Evolutionary conservation across 1,284 basidiomycete species (phyloP), one percentile per base, ranked within the genome.

Genomic region (Apiotrichum laibachii): DNA sequence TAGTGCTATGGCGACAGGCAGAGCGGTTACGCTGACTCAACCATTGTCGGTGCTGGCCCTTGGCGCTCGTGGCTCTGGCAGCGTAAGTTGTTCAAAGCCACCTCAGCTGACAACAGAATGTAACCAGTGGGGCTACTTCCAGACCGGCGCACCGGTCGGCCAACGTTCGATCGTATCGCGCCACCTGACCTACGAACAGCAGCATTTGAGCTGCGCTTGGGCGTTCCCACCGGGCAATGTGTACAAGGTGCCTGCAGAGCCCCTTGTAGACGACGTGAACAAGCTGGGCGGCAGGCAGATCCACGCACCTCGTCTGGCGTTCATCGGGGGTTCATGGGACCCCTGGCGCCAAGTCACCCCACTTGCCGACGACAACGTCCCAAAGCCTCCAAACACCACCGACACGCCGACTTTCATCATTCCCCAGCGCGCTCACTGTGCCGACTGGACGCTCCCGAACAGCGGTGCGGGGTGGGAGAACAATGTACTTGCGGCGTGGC

Each of bases 1-100:
- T 53, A 91, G 85, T 97, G 93, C 76, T 96, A 95, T 69, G 90
- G 90, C 15, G 80, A 95, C 65, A 87, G 87, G 64, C 68, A 79
- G 1, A 80, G 84, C 65, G 94, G 85, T 31, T 77, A 82, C 82
- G 62, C 80, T 82, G 15, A 84, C 82, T 90, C 12, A 80, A 85
- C 60, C 83, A 89, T 71, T 82, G 7, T 4, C 4, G 26, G 26
- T 31, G 26, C 26, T 7, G 26, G 26, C 7, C 26, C 81, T 0
- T 94, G 90, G 90, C 82, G 92, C 47, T 80, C 88, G 8, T 98
- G 94, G 94, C 72, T 82, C 1, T 97, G 92, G 83, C 92, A 95
- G 77, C 66, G 72, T 75, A 34, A 21, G 67, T 54, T 11, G 63
- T 50, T 5, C n/a, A 6, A 16, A 33, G 21, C 1, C 15, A 42